Evolutionary conservation across 2,329 filamentous ascomycete species (phyloP).

Genomic region (Phaeosphaeriaceae sp.): DNA sequence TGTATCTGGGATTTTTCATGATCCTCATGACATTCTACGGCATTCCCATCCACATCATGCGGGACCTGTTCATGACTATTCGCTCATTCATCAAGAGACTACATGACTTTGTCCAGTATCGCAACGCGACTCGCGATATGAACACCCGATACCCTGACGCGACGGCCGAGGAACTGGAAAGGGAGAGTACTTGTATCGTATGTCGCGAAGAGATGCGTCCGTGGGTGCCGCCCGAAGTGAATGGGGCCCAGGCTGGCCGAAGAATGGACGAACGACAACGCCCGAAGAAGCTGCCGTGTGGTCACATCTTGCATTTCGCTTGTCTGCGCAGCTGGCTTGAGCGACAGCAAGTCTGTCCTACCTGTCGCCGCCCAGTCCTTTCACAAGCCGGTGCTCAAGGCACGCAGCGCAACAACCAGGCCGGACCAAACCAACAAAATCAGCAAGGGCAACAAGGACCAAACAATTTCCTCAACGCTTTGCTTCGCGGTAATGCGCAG

Average conservation of each 20-base stretch:
- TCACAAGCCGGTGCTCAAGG: conserved; percentile 41
- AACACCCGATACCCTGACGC: conserved; percentile 89
- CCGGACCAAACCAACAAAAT: conserved; percentile 30
- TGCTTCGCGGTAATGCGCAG: conserved; percentile 26
- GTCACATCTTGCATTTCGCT: conserved; percentile 91
- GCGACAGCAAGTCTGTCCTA: conserved; percentile 95
- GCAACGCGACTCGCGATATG: conserved; percentile 93
- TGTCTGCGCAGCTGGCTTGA: conserved; percentile 98
- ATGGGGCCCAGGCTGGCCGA: conserved; percentile 46
- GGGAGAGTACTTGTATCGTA: conserved; percentile 96
- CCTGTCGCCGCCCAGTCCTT: conserved; percentile 84
- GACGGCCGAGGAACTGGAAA: conserved; percentile 79
- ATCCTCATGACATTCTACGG: conserved; percentile 95
- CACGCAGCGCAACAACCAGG: conserved; percentile 35
- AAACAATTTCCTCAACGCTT: conserved; percentile 23
- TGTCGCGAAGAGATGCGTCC: conserved; percentile 94
- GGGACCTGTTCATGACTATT: conserved; percentile 92
- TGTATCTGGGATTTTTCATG: conserved; percentile 91
- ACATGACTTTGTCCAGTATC: conserved; percentile 86
- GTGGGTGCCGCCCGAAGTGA: conserved; percentile 65
- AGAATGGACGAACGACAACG: conserved; percentile 79
- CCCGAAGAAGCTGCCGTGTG: conserved; percentile 95
- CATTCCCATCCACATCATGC: conserved; percentile 93
- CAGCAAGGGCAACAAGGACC: conserved; percentile 22
- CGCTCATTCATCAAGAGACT: conserved; percentile 90